These are phyloP conservation scores for Exutisphaerella laricina DNA, from an alignment of 2,329 filamentous ascomycete species.

Conservation along the genomic window DNA sequence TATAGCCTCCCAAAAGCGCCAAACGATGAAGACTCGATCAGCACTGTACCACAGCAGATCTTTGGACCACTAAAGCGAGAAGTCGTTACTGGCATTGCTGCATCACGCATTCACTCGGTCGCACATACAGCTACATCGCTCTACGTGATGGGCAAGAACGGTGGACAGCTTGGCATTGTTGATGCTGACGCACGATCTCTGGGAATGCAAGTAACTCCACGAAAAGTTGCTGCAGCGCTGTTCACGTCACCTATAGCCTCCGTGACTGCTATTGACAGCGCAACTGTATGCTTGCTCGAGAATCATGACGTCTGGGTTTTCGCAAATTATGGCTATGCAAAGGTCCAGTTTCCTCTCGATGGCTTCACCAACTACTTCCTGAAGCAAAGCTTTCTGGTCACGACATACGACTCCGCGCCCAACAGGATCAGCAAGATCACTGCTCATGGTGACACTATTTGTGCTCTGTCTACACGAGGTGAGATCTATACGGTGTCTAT, in stretches of 20 bases:
- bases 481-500: conserved; percentile 84
- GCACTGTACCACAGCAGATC: conserved; percentile 75
- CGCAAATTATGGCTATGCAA: conserved; percentile 92
- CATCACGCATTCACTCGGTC: conserved; percentile 86
- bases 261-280: conserved; percentile 83
- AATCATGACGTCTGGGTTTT: conserved; percentile 91
- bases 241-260: conserved; percentile 67
- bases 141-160: conserved; percentile 93
- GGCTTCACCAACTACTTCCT: conserved; percentile 66
- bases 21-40: conserved; percentile 78
- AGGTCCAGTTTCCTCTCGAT: conserved; percentile 75
- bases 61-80: conserved; percentile 91
- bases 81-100: conserved; percentile 70
- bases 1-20: conserved; percentile 67
- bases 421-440: conserved; percentile 71
- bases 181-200: conserved; percentile 91
- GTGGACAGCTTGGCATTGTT: conserved; percentile 87
- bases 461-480: conserved; percentile 74
- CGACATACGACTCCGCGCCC: conserved; percentile 57
- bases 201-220: conserved; percentile 72
- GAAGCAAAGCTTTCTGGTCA: conserved; percentile 58
- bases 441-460: conserved; percentile 85
- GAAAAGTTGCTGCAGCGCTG: conserved; percentile 81
- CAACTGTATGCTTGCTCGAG: conserved; percentile 77
- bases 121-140: conserved; percentile 75